phyloP scores from a whole-genome alignment of 371 early-diverging fungal genomes.

The Batkoa obscura region DNA sequence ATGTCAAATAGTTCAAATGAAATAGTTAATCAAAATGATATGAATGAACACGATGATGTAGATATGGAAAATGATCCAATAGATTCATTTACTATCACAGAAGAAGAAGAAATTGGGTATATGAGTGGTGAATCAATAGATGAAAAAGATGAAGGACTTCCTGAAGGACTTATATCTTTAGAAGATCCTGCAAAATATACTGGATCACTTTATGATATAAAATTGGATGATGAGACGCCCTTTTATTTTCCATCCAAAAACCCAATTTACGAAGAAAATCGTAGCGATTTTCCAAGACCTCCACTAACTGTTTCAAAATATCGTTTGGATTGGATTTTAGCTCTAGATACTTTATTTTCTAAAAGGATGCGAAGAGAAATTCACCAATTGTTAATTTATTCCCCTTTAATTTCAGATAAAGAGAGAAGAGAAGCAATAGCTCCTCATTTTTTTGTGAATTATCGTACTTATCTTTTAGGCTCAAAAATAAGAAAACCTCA shows the following conservation, averaged over 20 bases:
- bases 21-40: too few species aligned
- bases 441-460: slow-evolving; percentile 1
- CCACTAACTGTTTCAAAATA: not conserved
- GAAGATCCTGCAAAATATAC: not conserved
- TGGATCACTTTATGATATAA: not conserved
- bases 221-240: not conserved
- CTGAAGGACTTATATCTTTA: not conserved
- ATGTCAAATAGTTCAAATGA: too few species aligned
- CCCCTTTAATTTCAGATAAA: not conserved
- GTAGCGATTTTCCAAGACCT: not conserved
- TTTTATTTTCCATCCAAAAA: not conserved
- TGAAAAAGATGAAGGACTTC: too few species aligned
- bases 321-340: not conserved
- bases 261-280: not conserved
- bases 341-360: not conserved
- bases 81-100: too few species aligned
- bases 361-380: not conserved
- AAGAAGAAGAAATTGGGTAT: too few species aligned
- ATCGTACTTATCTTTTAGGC: not conserved
- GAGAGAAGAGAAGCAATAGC: not conserved
- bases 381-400: not conserved
- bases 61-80: too few species aligned
- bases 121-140: too few species aligned
- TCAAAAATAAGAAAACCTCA: not conserved
- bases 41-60: too few species aligned